Evolutionary conservation across 306 rosid species (phyloP), one percentile per base, ranked within the genome.

Genomic region (Trifolium fragiferum): DNA sequence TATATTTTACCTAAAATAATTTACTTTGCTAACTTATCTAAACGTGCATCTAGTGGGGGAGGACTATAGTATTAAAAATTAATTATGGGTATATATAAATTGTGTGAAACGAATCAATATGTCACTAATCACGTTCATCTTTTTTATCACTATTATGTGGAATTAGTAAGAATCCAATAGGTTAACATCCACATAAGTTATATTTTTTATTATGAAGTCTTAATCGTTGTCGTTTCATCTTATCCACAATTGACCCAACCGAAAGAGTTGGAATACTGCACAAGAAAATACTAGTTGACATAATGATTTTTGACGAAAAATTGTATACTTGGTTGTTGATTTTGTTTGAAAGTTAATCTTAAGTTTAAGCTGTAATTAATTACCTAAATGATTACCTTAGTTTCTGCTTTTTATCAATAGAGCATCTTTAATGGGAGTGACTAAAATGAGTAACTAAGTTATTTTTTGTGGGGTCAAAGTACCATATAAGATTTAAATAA

Each of bases 81-180:
- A 64, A 35, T 63, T 63, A 16, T 35, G 27, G 35, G 11, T 9
- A 10, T 15, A 10, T 12, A 7, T 7, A n/a, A n/a, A 19, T 53
- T 55, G 79, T 85, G 90, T 71, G 86, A 82, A 86, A 84, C 35
- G 90, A 80, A 84, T 84, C 83, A 75, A 59, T 8, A 60, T 68
- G 80, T 76, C 83, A 76, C 63, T 23, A 71, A 73, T 70, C 76
- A 81, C 41, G 16, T 10, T 74, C 19, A 21, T 40, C 20, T 72
- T 64, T 2, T 33, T 72, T 13, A 73, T 74, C 21, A 27, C 53
- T 68, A 69, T 47, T 32, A 69, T 50, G 43, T 51, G 20, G 70
- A 70, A 47, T 47, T 33, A 41, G 73, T 32, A 55, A 57, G 55
- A 66, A 61, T 75, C 75, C 54, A 76, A 60, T 27, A 30, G 66